A percentile compares a stretch with the other conserved stretches of the same genome.
phyloP scores from a whole-genome alignment of 2,329 filamentous ascomycete genomes.

The Xylaria sp. region DNA sequence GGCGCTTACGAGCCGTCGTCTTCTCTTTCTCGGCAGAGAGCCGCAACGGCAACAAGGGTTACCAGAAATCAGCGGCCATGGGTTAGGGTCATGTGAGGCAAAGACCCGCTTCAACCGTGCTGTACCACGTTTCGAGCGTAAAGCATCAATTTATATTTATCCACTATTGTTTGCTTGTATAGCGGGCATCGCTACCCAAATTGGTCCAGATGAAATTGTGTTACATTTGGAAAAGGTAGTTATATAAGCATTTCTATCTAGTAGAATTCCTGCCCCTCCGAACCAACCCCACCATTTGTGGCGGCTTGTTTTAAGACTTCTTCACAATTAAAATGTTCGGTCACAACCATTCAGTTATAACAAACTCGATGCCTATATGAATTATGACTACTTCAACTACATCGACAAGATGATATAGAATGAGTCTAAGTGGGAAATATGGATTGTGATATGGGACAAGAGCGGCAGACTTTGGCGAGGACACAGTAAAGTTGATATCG shows the following conservation, averaged over 20 bases:
- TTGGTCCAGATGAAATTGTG: background rate
- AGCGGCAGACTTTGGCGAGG: conserved; percentile 34
- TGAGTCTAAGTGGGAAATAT: conserved; percentile 34
- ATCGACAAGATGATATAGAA: conserved; percentile 15
- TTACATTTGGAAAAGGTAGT: background rate
- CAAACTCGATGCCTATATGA: background rate
- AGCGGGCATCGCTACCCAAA: background rate
- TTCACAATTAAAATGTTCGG: background rate
- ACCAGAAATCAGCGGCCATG: background rate
- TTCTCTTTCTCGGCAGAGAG: background rate
- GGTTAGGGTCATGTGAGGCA: background rate
- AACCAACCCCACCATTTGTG: conserved; percentile 13
- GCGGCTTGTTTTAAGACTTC: background rate
- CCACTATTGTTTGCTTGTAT: background rate
- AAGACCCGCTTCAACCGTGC: background rate
- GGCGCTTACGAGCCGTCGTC: background rate
- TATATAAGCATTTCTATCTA: background rate
- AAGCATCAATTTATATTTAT: background rate
- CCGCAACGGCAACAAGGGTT: background rate
- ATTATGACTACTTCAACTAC: background rate
- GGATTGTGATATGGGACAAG: conserved; percentile 37
- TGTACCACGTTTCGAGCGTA: background rate
- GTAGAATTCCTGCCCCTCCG: background rate
- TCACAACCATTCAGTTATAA: background rate
- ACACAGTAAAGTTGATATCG: conserved; percentile 41